A percentile compares a stretch with the other conserved stretches of the same genome.
Conservation (phyloP, 495 filamentous ascomycete genomes). For the Penicillium pulvis region DNA sequence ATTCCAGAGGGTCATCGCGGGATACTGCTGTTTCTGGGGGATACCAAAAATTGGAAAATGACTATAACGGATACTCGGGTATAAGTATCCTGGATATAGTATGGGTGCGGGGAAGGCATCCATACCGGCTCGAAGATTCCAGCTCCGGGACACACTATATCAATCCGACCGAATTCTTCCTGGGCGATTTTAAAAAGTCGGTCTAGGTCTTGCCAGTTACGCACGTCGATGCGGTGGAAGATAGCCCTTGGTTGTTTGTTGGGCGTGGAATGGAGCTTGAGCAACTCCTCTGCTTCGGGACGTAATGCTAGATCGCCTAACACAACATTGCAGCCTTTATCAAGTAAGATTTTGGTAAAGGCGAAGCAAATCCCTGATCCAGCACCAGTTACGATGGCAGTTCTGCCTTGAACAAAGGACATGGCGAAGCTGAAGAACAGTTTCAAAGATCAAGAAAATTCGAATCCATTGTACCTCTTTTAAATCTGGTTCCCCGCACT, state of each 20-base stretch:
- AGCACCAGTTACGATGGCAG: conserved; percentile 33
- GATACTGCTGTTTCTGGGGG: not conserved
- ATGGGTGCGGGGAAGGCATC: not conserved
- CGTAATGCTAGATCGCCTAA: not conserved
- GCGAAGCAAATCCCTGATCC: not conserved
- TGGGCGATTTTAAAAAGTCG: not conserved
- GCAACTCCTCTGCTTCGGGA: not conserved
- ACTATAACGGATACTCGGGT: not conserved
- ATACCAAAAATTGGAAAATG: not conserved
- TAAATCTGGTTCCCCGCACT: not conserved
- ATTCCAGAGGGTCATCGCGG: not conserved
- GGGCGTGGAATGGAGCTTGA: not conserved
- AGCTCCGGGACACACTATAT: not conserved
- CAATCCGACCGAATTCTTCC: not conserved
- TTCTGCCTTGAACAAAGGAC: not conserved
- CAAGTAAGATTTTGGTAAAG: not conserved
- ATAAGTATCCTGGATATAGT: not conserved
- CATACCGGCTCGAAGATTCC: not conserved
- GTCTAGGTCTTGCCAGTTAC: not conserved
- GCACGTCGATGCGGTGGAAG: not conserved
- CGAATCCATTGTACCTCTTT: not conserved
- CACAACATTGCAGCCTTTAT: not conserved
- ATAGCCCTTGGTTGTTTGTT: not conserved
- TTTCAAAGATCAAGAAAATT: too few species aligned
- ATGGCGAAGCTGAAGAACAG: not conserved